These are phyloP conservation scores for Zizania palustris DNA, from an alignment of 202 grass and related monocot species.

Conservation along the genomic window DNA sequence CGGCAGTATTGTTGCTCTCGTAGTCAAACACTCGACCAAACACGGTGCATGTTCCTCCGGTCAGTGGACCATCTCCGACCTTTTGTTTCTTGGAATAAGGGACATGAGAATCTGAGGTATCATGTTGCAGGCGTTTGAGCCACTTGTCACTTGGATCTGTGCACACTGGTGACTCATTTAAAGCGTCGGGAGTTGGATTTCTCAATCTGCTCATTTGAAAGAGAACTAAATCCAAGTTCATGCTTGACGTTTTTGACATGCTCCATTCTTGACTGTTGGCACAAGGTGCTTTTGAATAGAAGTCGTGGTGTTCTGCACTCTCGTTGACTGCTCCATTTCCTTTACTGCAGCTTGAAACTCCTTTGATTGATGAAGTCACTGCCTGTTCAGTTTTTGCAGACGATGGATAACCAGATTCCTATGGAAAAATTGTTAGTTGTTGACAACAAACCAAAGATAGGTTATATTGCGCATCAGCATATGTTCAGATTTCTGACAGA, in stretches of 20 bases:
- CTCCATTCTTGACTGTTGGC: slow-evolving; percentile 46
- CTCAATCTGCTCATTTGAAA: slow-evolving; percentile 52
- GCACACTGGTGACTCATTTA: slow-evolving; percentile 38
- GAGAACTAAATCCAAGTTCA: slow-evolving; percentile 58
- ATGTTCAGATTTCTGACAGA: slow-evolving; percentile 1
- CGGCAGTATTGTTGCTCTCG: slow-evolving; percentile 12
- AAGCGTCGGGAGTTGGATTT: slow-evolving; percentile 53
- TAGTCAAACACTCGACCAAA: slow-evolving; percentile 28
- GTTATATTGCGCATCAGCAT: slow-evolving; percentile 5
- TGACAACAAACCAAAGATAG: slow-evolving; percentile 4
- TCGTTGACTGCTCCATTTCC: slow-evolving; percentile 38
- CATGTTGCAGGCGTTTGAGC: slow-evolving; percentile 51
- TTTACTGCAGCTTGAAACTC: slow-evolving; percentile 36
- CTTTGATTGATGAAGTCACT: slow-evolving; percentile 37
- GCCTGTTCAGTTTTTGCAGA: slow-evolving; percentile 28
- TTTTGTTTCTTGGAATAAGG: slow-evolving; percentile 49
- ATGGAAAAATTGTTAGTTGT: slow-evolving; percentile 24
- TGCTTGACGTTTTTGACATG: slow-evolving; percentile 46
- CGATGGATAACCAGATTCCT: slow-evolving; percentile 27
- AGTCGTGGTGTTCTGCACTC: slow-evolving; percentile 18
- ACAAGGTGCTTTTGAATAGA: slow-evolving; percentile 38
- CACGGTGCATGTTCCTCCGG: slow-evolving; percentile 37
- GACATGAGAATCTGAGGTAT: slow-evolving; percentile 32
- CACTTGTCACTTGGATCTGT: slow-evolving; percentile 49
- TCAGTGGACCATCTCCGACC: slow-evolving; percentile 31